A percentile compares a stretch with the other conserved stretches of the same genome.
Evolutionary conservation across 192 early-diverging fungal genomes (phyloP).

Genomic region (Chytriomyces sp.): DNA sequence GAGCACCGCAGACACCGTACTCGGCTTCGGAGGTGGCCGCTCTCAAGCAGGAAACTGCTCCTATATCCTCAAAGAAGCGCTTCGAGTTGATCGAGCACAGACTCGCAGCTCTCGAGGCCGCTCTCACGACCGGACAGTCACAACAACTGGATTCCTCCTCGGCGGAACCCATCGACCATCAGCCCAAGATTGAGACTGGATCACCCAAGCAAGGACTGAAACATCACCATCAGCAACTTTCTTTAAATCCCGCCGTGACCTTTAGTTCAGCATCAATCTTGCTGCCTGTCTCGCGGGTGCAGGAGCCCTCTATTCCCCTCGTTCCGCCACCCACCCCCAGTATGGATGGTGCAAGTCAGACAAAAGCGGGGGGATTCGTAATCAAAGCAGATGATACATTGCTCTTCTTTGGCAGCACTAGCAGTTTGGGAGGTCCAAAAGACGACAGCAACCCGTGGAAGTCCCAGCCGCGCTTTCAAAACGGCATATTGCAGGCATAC

Average conservation of each 20-base stretch:
- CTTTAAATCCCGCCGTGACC: too few relatives aligned
- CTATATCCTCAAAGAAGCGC: background rate
- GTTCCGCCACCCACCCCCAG: background rate
- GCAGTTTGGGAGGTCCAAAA: background rate
- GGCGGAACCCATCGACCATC: too few relatives aligned
- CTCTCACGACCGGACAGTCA: too few relatives aligned
- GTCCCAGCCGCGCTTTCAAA: constrained; percentile 11
- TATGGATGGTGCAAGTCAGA: background rate
- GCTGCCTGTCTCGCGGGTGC: too few relatives aligned
- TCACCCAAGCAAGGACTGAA: too few relatives aligned
- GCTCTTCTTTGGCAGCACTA: constrained; percentile 2
- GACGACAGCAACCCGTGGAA: constrained; percentile 2
- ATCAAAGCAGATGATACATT: background rate
- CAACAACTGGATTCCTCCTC: too few relatives aligned
- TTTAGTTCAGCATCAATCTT: too few relatives aligned
- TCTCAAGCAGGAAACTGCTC: background rate
- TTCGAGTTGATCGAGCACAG: background rate
- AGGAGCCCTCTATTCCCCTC: too few relatives aligned
- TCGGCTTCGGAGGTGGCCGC: background rate
- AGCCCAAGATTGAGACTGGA: too few relatives aligned
- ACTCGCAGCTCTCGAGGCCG: background rate
- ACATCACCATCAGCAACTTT: too few relatives aligned
- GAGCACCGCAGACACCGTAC: background rate
- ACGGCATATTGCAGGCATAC: constrained; percentile 2
- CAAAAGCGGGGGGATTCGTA: constrained; percentile 15